Evolutionary conservation across 768 basidiomycete species (phyloP).

Genomic region (Trametes gibbosa): DNA sequence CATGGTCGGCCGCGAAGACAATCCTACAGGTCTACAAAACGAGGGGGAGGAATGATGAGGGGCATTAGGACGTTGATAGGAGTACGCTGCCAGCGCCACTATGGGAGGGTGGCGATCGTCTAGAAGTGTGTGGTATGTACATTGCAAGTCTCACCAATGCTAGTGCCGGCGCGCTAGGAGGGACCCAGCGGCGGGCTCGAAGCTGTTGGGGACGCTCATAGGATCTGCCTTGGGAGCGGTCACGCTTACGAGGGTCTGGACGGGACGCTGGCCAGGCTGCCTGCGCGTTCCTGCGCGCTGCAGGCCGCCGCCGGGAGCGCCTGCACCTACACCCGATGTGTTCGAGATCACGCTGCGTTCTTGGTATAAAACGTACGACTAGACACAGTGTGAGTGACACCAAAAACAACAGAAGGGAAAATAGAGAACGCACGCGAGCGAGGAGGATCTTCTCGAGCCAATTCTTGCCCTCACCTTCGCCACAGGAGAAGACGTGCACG

Average conservation of each 20-base stretch:
- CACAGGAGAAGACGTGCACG: slow-evolving; percentile 80
- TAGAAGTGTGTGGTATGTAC: slow-evolving; percentile 2
- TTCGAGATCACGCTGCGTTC: slow-evolving; percentile 66
- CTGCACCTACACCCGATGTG: slow-evolving; percentile 7
- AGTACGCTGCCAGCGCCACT: not conserved
- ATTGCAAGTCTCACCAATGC: not conserved
- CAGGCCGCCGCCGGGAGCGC: slow-evolving; percentile 33
- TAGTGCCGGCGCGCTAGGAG: slow-evolving; percentile 44
- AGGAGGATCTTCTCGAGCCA: slow-evolving; percentile 83
- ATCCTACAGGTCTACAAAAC: slow-evolving; percentile 5
- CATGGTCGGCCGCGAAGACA: not conserved
- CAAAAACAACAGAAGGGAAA: not conserved
- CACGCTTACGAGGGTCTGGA: slow-evolving; percentile 49
- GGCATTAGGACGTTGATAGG: slow-evolving; percentile 1
- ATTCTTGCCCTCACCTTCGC: slow-evolving; percentile 63
- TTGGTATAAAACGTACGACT: slow-evolving; percentile 85
- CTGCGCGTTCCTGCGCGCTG: slow-evolving; percentile 37
- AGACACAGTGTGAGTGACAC: slow-evolving; percentile 13
- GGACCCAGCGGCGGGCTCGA: slow-evolving; percentile 64
- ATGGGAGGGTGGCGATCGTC: not conserved
- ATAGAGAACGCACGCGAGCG: slow-evolving; percentile 64
- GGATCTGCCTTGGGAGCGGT: slow-evolving; percentile 37
- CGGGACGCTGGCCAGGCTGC: slow-evolving; percentile 33
- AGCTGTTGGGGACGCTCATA: slow-evolving; percentile 43
- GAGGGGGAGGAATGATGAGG: not conserved